Base-by-base conservation (phyloP, 2,329 filamentous ascomycete genomes). In the Clarireedia hainanense region DNA sequence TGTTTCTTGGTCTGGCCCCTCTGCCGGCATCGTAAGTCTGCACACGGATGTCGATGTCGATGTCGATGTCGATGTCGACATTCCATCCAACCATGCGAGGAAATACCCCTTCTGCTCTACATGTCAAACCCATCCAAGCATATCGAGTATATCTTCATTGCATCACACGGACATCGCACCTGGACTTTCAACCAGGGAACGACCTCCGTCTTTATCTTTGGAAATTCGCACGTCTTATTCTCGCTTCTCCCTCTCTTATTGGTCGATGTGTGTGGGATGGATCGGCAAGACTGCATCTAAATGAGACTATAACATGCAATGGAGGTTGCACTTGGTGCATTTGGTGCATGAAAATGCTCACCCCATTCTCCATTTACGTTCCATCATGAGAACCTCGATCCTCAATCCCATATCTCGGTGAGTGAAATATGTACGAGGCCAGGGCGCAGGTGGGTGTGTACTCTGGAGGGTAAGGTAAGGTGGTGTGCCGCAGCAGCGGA, bases 271-370 rank as follows among this genome's bases (percentile, higher is more conserved):
- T 26, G n/a, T 34, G 30, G 50, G 14, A 52, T 52, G 37, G 45
- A 54, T 54, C 52, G 34, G 52, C 52, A 49, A 7, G 27, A 30
- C 30, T 49, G 52, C 45, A 54, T 49, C 10, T 42, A 54, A 49
- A 54, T 45, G 52, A 54, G 52, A 34, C 26, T 17, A 52, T n/a
- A 54, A 48, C 17, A 5, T 54, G 45, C 52, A 54, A 46, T 10
- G 26, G 10, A 47, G 50, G 45, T 53, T 48, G 51, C 39, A 42
- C 17, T 42, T 42, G 39, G 39, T 42, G 39, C 39, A 42, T 42
- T 42, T 42, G 39, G 39, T 42, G 39, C 17, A 48, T 34, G 30
- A 40, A 47, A 52, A 47, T 26, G 51, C 27, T 12, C 30, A 14
- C 30, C 30, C 30, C 30, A 34, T 34, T 34, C 30, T 34, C 30